These are phyloP conservation scores for Candida andamanensis DNA, from an alignment of 805 yeast species.

Conservation along the genomic window DNA sequence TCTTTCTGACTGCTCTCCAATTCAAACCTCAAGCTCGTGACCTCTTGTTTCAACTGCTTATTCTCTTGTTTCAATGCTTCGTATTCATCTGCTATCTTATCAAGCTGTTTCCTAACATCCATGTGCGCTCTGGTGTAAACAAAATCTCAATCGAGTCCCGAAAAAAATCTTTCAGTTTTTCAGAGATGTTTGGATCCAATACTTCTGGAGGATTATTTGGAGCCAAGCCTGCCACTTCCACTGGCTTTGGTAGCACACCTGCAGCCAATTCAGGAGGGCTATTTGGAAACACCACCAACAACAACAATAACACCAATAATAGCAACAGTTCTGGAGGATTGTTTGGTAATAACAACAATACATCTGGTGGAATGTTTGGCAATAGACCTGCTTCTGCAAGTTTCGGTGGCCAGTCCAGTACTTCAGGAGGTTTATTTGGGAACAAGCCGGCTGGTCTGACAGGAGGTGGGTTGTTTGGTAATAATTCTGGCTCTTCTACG, in stretches of 20 bases:
- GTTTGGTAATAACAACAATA: slow-evolving; percentile 6
- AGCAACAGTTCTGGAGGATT: slow-evolving; percentile 9
- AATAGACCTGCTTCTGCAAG: slow-evolving; percentile 1
- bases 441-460: slow-evolving; percentile 4
- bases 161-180: background rate
- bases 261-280: slow-evolving; percentile 15
- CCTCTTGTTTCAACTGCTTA: slow-evolving; percentile 1
- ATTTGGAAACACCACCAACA: slow-evolving; percentile 11
- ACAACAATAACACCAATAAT: background rate
- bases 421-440: slow-evolving; percentile 25
- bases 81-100: slow-evolving; percentile 5
- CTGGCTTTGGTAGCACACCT: background rate
- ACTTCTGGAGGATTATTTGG: slow-evolving; percentile 11
- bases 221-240: slow-evolving; percentile 4
- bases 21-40: background rate
- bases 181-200: slow-evolving; percentile 6
- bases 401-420: slow-evolving; percentile 1
- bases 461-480: slow-evolving; percentile 11
- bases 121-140: slow-evolving; percentile 1
- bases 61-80: slow-evolving; percentile 4
- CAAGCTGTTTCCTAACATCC: slow-evolving; percentile 5
- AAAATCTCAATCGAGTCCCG: background rate
- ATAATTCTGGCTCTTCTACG: slow-evolving; percentile 3
- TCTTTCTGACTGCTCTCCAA: slow-evolving; percentile 1
- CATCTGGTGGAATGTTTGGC: slow-evolving; percentile 21